A percentile compares a stretch with the other conserved stretches of the same genome.
phyloP scores from a whole-genome alignment of 2,329 filamentous ascomycete genomes.

The Pyricularia pennisetigena region DNA sequence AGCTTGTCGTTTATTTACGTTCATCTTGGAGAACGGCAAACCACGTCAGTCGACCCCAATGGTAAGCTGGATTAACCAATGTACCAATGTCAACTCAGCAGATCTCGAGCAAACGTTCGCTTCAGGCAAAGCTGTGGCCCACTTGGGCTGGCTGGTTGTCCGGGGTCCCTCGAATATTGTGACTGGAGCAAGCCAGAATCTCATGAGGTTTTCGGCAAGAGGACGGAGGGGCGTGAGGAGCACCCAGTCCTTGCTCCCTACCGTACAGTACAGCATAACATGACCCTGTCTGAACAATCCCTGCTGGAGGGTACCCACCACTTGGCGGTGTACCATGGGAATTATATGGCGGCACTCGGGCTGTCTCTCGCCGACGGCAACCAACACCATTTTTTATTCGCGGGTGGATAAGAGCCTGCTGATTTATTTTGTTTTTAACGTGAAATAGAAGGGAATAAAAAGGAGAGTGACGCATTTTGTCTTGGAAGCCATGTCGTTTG shows the following conservation, averaged over 20 bases:
- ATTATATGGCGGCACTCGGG: background rate
- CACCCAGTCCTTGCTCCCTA: background rate
- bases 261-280: background rate
- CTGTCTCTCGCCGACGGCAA: background rate
- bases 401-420: background rate
- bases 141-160: background rate
- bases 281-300: background rate
- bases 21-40: background rate
- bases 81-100: background rate
- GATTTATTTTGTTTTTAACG: background rate
- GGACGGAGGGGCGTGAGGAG: background rate
- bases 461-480: background rate
- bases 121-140: background rate
- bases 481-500: background rate
- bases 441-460: background rate
- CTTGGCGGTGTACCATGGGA: background rate
- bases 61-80: background rate
- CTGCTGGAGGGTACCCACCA: background rate
- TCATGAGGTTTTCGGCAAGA: background rate
- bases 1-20: background rate
- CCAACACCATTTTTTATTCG: background rate
- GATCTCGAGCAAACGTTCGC: background rate
- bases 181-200: background rate
- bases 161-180: background rate
- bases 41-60: background rate